Percentiles rank a stretch among this genome's conserved stretches.
These are phyloP conservation scores for Neurospora sublineolata DNA, from an alignment of 495 filamentous ascomycete genomes.

Conservation along the genomic window DNA sequence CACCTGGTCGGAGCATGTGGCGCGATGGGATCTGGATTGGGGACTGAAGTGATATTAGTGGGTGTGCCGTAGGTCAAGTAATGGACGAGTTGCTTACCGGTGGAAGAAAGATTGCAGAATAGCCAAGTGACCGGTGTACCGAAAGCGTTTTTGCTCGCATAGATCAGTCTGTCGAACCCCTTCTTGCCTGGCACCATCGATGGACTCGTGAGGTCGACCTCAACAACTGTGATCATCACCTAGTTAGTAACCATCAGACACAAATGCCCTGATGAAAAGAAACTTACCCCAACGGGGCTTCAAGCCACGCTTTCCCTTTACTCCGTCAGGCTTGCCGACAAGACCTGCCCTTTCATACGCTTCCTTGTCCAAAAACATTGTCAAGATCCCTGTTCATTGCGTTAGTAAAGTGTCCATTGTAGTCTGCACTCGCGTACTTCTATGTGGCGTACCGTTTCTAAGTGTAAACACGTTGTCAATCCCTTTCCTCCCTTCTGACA, in stretches of 20 bases:
- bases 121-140: constrained; percentile 65
- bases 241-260: background rate
- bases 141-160: constrained; percentile 76
- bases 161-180: constrained; percentile 73
- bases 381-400: constrained; percentile 48
- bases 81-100: constrained; percentile 17
- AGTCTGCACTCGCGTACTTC: background rate
- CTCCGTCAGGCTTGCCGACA: constrained; percentile 56
- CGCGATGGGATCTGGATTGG: constrained; percentile 39
- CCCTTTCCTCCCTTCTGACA: constrained; percentile 73
- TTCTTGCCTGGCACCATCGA: constrained; percentile 89
- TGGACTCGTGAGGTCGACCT: constrained; percentile 65
- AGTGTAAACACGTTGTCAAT: constrained; percentile 71
- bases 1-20: constrained; percentile 43
- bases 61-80: background rate
- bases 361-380: constrained; percentile 69
- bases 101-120: constrained; percentile 52
- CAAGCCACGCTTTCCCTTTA: constrained; percentile 41
- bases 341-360: constrained; percentile 78
- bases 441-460: constrained; percentile 44
- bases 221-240: constrained; percentile 46
- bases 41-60: constrained; percentile 20
- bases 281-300: constrained; percentile 40
- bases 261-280: background rate
- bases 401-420: background rate